Base-by-base conservation (phyloP, 2,329 filamentous ascomycete species). In the Arthrobotrys iridis region DNA sequence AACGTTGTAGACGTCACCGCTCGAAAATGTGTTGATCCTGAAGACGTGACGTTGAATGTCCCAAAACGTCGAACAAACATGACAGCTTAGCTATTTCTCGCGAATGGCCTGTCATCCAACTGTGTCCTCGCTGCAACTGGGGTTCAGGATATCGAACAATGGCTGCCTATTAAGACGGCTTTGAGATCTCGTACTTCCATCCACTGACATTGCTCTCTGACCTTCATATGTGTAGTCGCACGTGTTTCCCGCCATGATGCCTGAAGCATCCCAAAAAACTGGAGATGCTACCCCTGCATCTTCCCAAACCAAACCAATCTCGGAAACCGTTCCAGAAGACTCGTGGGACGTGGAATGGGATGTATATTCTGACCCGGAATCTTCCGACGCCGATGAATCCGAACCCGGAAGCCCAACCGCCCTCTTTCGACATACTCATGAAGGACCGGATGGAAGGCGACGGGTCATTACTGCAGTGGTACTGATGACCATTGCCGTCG, bases 331-430 rank as follows among this genome's bases (percentile, higher is more conserved):
- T 4, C 40, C 55, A 28, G 58, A 71, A 28, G 66, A 71, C n/a
- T 37, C 66, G n/a, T 75, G 71, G 71, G 63, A 75, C 20, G 71
- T 75, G 1, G 71, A 75, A 60, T 75, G 71, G 71, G 71, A 75
- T 52, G 71, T 75, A 13, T 67, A 75, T 50, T 75, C 71, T 6
- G 40, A 59, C 13, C 45, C 52, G 43, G 64, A 46, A 15, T 64
- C 71, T 3, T 50, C 60, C 24, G 60, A 66, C 10, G 60, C 28
- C 5, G 46, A 66, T 11, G 71, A 62, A 8, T 75, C 71, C 3
- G 57, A 63, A 18, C 57, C 58, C 24, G 66, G 66, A 13, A 71
- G 58, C 15, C 66, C 66, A 2, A 71, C 58, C 0, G 48, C 66
- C 0, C 57, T 71, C 1, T 64, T 71, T 50, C 66, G 66, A 26